Percentiles rank a stretch among this genome's conserved stretches.
phyloP scores from a whole-genome alignment of 164 flowering plant species.

The Nymphaea colorata region DNA sequence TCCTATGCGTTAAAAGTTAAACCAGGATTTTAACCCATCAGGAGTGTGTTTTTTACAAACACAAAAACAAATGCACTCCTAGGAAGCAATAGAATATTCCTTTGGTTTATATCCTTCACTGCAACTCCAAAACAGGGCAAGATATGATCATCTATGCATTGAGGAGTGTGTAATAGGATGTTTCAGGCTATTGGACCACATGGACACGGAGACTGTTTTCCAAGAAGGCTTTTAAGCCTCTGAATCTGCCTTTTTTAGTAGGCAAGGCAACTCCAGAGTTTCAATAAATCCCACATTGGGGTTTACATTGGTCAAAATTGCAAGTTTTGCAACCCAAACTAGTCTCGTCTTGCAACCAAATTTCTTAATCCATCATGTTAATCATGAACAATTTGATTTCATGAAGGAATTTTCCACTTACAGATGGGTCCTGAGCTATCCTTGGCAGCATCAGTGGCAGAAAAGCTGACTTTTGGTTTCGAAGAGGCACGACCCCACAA shows the following conservation, averaged over 20 bases:
- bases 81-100: too few relatives aligned
- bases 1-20: too few relatives aligned
- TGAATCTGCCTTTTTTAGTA: neutral
- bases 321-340: neutral
- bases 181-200: too few relatives aligned
- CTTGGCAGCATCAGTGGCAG: slow-evolving; percentile 19
- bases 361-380: neutral
- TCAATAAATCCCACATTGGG: neutral
- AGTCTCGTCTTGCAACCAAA: neutral
- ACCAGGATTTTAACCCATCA: too few relatives aligned
- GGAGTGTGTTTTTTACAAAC: too few relatives aligned
- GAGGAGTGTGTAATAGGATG: too few relatives aligned
- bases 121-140: too few relatives aligned
- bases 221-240: neutral
- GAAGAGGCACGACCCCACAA: slow-evolving; percentile 83
- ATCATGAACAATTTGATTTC: neutral
- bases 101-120: too few relatives aligned
- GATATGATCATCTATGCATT: too few relatives aligned
- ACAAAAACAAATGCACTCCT: too few relatives aligned
- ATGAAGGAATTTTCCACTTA: neutral
- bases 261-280: neutral
- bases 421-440: slow-evolving; percentile 8
- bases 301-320: neutral
- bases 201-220: too few relatives aligned
- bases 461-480: slow-evolving; percentile 31